phyloP scores from a whole-genome alignment of 2,329 filamentous ascomycete genomes.

The Phoma herbarum region DNA sequence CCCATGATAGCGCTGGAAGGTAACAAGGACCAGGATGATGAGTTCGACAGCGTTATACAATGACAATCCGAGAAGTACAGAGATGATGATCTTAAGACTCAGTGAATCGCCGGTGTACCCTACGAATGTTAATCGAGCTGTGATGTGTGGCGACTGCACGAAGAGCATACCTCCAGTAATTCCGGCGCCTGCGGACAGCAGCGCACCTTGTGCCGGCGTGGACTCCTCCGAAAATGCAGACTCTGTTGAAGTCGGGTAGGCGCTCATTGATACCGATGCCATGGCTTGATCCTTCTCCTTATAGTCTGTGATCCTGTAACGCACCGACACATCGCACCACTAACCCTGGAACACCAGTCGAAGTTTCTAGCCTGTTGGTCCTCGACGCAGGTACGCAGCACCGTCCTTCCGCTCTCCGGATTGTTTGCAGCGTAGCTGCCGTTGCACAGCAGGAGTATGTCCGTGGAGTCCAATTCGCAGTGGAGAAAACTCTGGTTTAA shows the following conservation, averaged over 20 bases:
- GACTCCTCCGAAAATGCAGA: conserved; percentile 24
- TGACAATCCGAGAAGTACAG: conserved; percentile 49
- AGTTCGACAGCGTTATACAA: conserved; percentile 57
- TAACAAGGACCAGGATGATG: conserved; percentile 57
- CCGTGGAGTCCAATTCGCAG: conserved; percentile 1
- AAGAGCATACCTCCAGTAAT: conserved; percentile 42
- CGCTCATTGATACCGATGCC: conserved; percentile 26
- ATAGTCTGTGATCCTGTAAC: neutral
- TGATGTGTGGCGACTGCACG: neutral
- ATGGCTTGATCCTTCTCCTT: conserved; percentile 27
- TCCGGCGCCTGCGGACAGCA: conserved; percentile 42
- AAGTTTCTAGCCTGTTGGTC: neutral
- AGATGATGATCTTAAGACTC: conserved; percentile 42
- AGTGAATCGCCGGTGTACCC: conserved; percentile 47
- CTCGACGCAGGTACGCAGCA: neutral
- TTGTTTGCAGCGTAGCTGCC: conserved; percentile 9
- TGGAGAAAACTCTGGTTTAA: conserved; percentile 18
- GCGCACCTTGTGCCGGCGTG: conserved; percentile 40
- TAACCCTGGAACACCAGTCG: conserved; percentile 2
- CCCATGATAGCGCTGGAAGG: conserved; percentile 58
- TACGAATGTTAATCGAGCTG: conserved; percentile 9
- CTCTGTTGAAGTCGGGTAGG: conserved; percentile 21
- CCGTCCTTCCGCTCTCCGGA: neutral
- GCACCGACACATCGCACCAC: conserved; percentile 13
- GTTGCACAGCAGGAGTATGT: conserved; percentile 9